Base-by-base conservation (phyloP, 345 rosid species). In the Populus tremula region DNA sequence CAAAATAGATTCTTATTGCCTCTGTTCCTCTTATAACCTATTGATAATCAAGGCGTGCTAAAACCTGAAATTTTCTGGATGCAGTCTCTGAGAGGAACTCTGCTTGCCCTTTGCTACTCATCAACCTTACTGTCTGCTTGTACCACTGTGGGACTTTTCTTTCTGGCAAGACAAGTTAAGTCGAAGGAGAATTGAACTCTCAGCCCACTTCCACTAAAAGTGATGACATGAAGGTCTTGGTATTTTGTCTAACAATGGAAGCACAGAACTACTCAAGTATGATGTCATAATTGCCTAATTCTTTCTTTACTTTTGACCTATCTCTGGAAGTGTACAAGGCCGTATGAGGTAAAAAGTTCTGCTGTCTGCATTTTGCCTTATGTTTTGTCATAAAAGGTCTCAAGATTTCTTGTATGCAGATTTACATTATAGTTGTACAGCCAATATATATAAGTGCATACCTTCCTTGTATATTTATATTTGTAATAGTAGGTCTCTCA, bases 41-140 rank as follows among this genome's bases (percentile, higher is more conserved):
- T 50, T 18, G 21, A 49, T 35, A 45, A 31, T 68, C 49, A 16
- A 35, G 49, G 5, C 10, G 38, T 35, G 8, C 78, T 65, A 76
- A 84, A 29, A 36, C 21, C 49, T 27, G 39, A 54, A 78, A 74
- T 23, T 43, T 72, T 29, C 72, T 74, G 72, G 73, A 64, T 87
- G 83, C 96, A 95, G 99, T 95, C 99, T 54, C 79, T 95, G 20
- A 87, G 98, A 81, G 97, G 84, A 79, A 85, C 96, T 76, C 88
- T 94, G 27, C 90, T 93, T 54, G 87, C 85, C 5, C 2, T 87
- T 31, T 87, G 86, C 86, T 94, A 90, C 79, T 85, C 85, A 0
- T 93, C 97, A 7, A 75, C 97, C 1, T 11, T 91, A 50, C 86
- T 93, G 84, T 90, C 98, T 10, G 92, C 85, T 77, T 76, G 78